Evolutionary conservation across 345 rosid genomes (phyloP), one percentile per base, ranked within the genome.

Genomic region (Camelina laxa): DNA sequence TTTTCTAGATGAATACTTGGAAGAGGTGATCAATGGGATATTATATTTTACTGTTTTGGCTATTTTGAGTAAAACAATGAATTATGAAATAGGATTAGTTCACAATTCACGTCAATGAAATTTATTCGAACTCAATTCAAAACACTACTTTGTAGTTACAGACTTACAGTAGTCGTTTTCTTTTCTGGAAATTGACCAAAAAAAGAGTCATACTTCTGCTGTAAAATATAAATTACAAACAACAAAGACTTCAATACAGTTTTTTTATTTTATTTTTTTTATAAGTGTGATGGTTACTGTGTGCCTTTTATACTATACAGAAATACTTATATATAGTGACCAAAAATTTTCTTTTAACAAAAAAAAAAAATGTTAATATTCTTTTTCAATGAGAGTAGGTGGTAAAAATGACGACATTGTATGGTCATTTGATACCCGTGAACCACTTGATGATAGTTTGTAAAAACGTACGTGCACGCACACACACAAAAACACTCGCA

Each of bases 381-480:
- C 33, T 65, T 65, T 8, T 42, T 20, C 27, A 22, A 57, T 21
- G 30, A 55, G 7, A 35, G 9, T 6, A 11, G 38, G 30, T n/a
- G 14, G 7, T 9, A 15, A 48, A n/a, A 35, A 50, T 76, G 79
- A 53, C 80, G 74, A 76, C 75, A 76, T 62, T 69, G 16, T 55
- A 69, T 62, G 19, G 36, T 35, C 80, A 59, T 62, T 15, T 62
- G 35, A 44, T 42, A n/a, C 60, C 51, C 58, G 60, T 62, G 70
- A 63, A 48, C 13, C 56, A 62, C 80, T 21, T 62, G 75, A 27
- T 69, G n/a, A 24, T 27, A 69, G 22, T 15, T 62, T 69, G 60
- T 76, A 70, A 69, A 19, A 36, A 24, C 44, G 47, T 67, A 60
- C 79, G 79, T 75, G 74, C 79, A 41, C 69, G 74, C 79, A 75